Percentiles rank a stretch among this genome's conserved stretches.
phyloP scores from a whole-genome alignment of 192 early-diverging fungal species.

The Phlyctochytrium bullatum region DNA sequence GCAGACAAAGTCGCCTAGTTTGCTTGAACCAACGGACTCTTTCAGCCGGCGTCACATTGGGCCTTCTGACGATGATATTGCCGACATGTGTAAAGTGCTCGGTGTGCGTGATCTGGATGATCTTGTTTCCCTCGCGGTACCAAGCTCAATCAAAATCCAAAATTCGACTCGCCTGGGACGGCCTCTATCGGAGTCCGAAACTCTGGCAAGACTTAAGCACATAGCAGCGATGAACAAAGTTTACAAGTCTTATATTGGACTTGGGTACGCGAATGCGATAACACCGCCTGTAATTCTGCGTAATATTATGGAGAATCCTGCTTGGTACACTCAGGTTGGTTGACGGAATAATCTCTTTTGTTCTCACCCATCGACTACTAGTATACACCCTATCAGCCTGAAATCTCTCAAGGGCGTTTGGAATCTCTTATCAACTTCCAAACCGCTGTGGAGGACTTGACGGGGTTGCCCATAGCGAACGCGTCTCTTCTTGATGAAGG shows the following conservation, averaged over 20 bases:
- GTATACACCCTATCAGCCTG: constrained; percentile 99
- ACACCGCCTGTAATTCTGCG: constrained; percentile 94
- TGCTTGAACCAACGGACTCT: constrained; percentile 49
- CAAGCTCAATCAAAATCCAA: constrained; percentile 72
- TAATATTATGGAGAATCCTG: constrained; percentile 97
- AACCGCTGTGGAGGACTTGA: constrained; percentile 93
- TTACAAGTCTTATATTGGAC: constrained; percentile 89
- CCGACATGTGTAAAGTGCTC: constrained; percentile 78
- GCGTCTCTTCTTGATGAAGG: constrained; percentile 99
- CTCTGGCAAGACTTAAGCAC: constrained; percentile 74
- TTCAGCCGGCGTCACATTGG: constrained; percentile 80
- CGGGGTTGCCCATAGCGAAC: constrained; percentile 95
- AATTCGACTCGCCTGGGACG: constrained; percentile 72
- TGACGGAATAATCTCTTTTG: not conserved
- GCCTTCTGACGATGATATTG: constrained; percentile 68
- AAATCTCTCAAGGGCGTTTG: constrained; percentile 97
- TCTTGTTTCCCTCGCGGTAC: constrained; percentile 80
- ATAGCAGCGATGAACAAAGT: constrained; percentile 93
- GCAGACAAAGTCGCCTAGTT: too few relatives aligned
- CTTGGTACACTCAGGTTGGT: constrained; percentile 94
- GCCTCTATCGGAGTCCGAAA: constrained; percentile 78
- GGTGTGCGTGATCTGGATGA: constrained; percentile 79
- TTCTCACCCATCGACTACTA: constrained; percentile 37
- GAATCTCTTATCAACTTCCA: constrained; percentile 98
- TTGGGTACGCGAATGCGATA: constrained; percentile 89